Evolutionary conservation across 352 stramenopile species (phyloP), one percentile per base, ranked within the genome.

Genomic region (Pseudoperonospora humuli): DNA sequence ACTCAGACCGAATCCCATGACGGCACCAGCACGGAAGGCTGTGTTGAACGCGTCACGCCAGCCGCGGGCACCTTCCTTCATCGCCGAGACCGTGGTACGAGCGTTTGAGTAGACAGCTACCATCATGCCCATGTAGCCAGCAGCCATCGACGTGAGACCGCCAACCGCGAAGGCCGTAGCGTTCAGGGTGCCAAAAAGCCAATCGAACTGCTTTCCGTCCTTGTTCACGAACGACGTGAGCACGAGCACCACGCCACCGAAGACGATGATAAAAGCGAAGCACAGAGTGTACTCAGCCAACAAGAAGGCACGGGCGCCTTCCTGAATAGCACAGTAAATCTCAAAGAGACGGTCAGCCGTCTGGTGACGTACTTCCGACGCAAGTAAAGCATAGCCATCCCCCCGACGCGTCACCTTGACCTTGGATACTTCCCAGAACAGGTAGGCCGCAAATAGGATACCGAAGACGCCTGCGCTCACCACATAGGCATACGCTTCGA

Each of bases 81-180:
- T 96, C 39, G 95, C 96, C 40, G 88, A 96, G 36, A 98, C 84
- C 33, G 96, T 99, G 39, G 96, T 99, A 61, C 96, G 89, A 7
- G 97, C 96, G 74, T 99, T 99, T 45, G 95, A 94, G 76, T 97
- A 98, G 14, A 99, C 96, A 19, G 96, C 96, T 25, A 99, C 94
- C 79, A 98, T 98, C 96, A 99, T 99, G 46, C 96, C 96, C 61
- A 99, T 89, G 77, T 98, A 99, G 49, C 96, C 96, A 36, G 89
- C 91, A 19, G 91, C 70, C 75, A 98, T 98, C 33, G 96, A 99
- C 45, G 96, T 98, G 42, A 97, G 67, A 39, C 95, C 96, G 63
- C 97, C 97, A 20, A 99, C 75, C n/a, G 98, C 70, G 67, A 99
- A 99, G 17, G 93, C 93, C 34, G 97, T 81, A 7, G 93, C 80